Conservation (phyloP, 2,329 filamentous ascomycete genomes). For the Cryphonectria carpinicola region DNA sequence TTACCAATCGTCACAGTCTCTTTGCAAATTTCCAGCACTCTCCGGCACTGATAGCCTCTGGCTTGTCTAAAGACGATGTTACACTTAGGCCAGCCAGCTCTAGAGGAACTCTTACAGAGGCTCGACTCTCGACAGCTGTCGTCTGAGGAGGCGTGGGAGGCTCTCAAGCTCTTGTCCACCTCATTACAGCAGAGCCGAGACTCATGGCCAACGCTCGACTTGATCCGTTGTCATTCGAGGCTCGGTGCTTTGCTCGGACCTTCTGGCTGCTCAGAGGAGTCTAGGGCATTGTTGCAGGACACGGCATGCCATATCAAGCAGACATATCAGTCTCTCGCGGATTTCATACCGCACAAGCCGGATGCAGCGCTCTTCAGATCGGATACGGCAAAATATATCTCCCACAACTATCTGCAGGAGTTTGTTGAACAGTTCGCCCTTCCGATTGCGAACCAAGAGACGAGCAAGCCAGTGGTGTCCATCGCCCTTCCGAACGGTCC, state of each 20-base stretch:
- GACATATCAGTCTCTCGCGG: conserved; percentile 22
- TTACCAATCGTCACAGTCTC: background rate
- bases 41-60: background rate
- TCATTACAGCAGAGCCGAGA: conserved; percentile 12
- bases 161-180: conserved; percentile 15
- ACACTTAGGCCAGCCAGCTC: background rate
- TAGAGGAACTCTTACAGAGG: background rate
- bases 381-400: conserved; percentile 17
- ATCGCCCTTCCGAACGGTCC: conserved; percentile 31
- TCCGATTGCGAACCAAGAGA: background rate
- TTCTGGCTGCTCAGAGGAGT: conserved; percentile 3
- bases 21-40: background rate
- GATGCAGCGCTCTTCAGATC: conserved; percentile 17
- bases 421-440: conserved; percentile 21
- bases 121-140: conserved; percentile 10
- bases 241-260: conserved; percentile 15
- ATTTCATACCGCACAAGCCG: conserved; percentile 23
- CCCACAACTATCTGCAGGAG: conserved; percentile 18
- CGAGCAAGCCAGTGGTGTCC: conserved; percentile 26
- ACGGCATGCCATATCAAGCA: conserved; percentile 22
- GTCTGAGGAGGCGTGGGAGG: conserved; percentile 17
- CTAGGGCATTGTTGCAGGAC: conserved; percentile 8
- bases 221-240: conserved; percentile 23
- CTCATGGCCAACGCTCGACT: conserved; percentile 20
- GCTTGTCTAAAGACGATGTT: conserved; percentile 6